A percentile compares a stretch with the other conserved stretches of the same genome.
These are phyloP conservation scores for Exophiala oligosperma DNA, from an alignment of 2,329 filamentous ascomycete genomes.

Conservation along the genomic window DNA sequence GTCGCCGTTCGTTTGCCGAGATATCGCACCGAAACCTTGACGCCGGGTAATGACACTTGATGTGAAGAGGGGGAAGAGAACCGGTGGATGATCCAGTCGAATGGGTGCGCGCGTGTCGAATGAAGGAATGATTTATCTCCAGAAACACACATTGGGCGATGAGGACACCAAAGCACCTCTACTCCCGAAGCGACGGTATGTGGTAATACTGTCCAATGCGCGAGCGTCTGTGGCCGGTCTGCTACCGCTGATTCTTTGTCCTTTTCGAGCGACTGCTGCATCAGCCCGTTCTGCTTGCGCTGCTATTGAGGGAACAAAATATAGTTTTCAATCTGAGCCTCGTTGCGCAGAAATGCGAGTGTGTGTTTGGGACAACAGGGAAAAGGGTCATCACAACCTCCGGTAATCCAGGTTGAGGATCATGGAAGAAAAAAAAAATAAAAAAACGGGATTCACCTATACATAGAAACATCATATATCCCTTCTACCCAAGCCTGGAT, in stretches of 20 bases:
- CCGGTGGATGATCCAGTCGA: neutral
- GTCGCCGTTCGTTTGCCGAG: slow-evolving; percentile 1
- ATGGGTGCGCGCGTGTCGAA: neutral
- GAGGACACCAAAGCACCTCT: slow-evolving; percentile 19
- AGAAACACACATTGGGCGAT: slow-evolving; percentile 15
- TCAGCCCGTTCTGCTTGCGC: slow-evolving; percentile 19
- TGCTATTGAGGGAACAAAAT: slow-evolving; percentile 13
- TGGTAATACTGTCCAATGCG: slow-evolving; percentile 1
- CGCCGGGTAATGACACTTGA: slow-evolving; percentile 2
- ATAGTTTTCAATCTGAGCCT: slow-evolving; percentile 29
- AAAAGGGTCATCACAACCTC: neutral
- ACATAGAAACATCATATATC: neutral
- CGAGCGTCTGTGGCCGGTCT: slow-evolving; percentile 18
- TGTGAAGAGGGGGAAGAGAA: neutral
- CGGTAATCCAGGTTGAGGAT: slow-evolving; percentile 9
- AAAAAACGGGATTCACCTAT: neutral
- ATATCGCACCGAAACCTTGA: slow-evolving; percentile 5
- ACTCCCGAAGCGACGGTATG: slow-evolving; percentile 15
- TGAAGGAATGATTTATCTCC: slow-evolving; percentile 1
- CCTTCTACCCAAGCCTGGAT: neutral
- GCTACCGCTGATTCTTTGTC: neutral
- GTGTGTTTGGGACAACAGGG: neutral
- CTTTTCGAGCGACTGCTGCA: slow-evolving; percentile 8
- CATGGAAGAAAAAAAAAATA: slow-evolving; percentile 5
- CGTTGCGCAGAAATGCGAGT: slow-evolving; percentile 13